Evolutionary conservation across 371 early-diverging fungal genomes (phyloP), one percentile per base, ranked within the genome.

Genomic region (Dipsacomyces acuminosporus): DNA sequence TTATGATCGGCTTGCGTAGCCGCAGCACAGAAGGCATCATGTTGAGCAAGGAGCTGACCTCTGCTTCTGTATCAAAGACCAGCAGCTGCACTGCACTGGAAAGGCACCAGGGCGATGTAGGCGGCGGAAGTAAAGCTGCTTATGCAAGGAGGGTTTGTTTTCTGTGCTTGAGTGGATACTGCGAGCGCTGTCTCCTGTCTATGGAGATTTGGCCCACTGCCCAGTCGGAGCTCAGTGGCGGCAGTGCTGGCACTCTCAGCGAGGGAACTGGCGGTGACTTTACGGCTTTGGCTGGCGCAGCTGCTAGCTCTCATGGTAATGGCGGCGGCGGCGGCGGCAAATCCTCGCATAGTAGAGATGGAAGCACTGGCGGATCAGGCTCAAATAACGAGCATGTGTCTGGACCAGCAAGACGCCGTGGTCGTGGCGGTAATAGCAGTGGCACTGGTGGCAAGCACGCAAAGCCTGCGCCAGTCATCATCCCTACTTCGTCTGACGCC

Each of bases 121-220:
- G 17, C 17, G n/a, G n/a, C 4, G 38, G 38, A 8, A 38, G 38
- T 13, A 38, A 17, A 21, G 48, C 54, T 9, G 53, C 64, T 2
- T 59, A 51, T 17, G 58, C 64, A 0, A 59, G 63, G 6, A 64
- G 69, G 41, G 48, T 63, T 50, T 69, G 69, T 20, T 69, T 69
- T 38, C 44, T 69, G 55, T 69, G 69, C 21, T 49, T 69, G 1
- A 44, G 69, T 38, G 69, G 69, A 4, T 59, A 18, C 52, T 69
- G 69, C 55, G 63, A 58, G 59, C 64, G 64, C 13, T 69, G 69
- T 17, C 34, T 63, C 21, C 18, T 69, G 42, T 69, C 69, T 15
- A 54, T 67, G 69, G 51, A 55, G 23, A 67, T 67, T 21, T 67
- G 69, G 69, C 69, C 69, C 2, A 67, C 69, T 1, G 47, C 35